Evolutionary conservation across 805 yeast genomes (phyloP), one percentile per base, ranked within the genome.

Genomic region (Ogataea angusta): DNA sequence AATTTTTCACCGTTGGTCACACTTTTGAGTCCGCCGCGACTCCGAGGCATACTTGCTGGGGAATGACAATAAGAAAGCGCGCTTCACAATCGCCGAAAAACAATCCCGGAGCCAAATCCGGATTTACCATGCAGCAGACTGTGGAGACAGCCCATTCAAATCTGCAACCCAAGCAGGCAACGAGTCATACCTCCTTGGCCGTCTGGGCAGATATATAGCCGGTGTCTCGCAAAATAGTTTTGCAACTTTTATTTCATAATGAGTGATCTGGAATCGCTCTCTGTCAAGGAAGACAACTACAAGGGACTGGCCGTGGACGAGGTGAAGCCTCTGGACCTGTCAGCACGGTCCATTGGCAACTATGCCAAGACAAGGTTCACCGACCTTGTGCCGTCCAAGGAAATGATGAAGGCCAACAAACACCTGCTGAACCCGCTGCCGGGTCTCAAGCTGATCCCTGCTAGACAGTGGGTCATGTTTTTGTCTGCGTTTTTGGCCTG

Each of bases 371-470:
- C 80, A 0, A 66, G 85, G 52, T 48, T 78, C 47, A 62, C 82
- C 0, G 67, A 75, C 2, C 63, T 81, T 18, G 60, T 75, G 2
- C 75, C 82, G 9, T 64, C 71, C 17, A 71, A 63, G 42, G 75
- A 58, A 63, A 39, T 55, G 54, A 47, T 60, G 22, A 37, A 54
- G 35, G 46, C 71, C 37, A 64, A 68, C 58, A 51, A 51, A 41
- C 69, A 68, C 40, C 52, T 72, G 19, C 45, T 80, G 26, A 85
- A 85, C 57, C 95, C 95, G 2, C 58, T 85, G 45, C 78, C 79
- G 1, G 76, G 77, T 19, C 64, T 83, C 18, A 58, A 60, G 9
- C 59, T 60, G 47, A 67, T 84, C 54, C 69, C 67, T 26, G 59
- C 68, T 40, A 67, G 59, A 44, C 82, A 80, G 52, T 80, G 85